These are phyloP conservation scores for Gnaphalium uliginosum DNA, from an alignment of 129 eudicot species.

Conservation along the genomic window DNA sequence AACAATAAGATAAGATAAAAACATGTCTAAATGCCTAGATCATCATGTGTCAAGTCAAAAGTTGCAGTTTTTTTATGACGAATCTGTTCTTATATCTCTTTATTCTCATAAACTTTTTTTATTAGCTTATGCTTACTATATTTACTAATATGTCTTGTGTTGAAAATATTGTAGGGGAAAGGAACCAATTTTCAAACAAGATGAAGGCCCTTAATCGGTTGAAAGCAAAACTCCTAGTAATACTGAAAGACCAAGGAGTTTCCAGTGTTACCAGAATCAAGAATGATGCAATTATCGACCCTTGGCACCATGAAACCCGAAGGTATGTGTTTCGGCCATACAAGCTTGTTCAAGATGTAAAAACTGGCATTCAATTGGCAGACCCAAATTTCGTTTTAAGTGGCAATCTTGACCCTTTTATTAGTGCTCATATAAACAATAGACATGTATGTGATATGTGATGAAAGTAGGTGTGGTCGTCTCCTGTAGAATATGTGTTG, in stretches of 20 bases:
- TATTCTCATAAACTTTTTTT: background rate
- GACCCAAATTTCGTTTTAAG: slow-evolving; percentile 64
- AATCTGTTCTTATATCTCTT: background rate
- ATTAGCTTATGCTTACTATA: background rate
- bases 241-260: slow-evolving; percentile 55
- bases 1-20: background rate
- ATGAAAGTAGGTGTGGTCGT: slow-evolving; percentile 26
- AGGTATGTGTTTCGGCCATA: slow-evolving; percentile 63
- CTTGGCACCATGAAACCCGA: slow-evolving; percentile 65
- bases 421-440: slow-evolving; percentile 63
- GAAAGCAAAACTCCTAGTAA: slow-evolving; percentile 68
- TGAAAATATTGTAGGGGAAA: slow-evolving; percentile 61
- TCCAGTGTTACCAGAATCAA: slow-evolving; percentile 38
- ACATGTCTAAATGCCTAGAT: background rate
- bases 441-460: slow-evolving; percentile 51
- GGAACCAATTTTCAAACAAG: slow-evolving; percentile 73
- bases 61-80: background rate
- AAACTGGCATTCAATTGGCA: slow-evolving; percentile 70
- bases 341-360: slow-evolving; percentile 83
- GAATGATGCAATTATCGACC: slow-evolving; percentile 32
- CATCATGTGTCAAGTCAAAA: slow-evolving; percentile 3
- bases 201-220: slow-evolving; percentile 87
- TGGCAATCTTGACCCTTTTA: slow-evolving; percentile 75
- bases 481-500: slow-evolving; percentile 8
- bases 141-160: background rate